Conservation (phyloP, 352 stramenopile species). For the Blastocystis sp. region DNA sequence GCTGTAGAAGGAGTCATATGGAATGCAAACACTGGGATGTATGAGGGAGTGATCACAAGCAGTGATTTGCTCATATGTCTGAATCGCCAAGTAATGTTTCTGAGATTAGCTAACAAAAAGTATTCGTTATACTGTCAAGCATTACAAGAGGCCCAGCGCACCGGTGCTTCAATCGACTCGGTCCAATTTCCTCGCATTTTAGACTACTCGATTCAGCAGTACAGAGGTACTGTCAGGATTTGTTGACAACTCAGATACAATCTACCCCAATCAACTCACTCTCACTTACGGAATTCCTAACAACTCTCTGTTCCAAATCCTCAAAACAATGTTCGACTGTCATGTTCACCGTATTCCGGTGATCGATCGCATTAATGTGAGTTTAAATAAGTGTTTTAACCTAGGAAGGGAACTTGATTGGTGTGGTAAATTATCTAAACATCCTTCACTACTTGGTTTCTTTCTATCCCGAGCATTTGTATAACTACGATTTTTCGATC, state of each 20-base stretch:
- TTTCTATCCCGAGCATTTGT: slow-evolving; percentile 14
- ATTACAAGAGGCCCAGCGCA: not conserved
- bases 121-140: slow-evolving; percentile 33
- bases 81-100: not conserved
- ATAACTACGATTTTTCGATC: slow-evolving; percentile 55
- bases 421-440: slow-evolving; percentile 47
- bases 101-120: not conserved
- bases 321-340: slow-evolving; percentile 55
- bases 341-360: slow-evolving; percentile 49
- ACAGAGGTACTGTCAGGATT: not conserved
- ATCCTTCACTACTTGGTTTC: slow-evolving; percentile 39
- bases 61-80: slow-evolving; percentile 54
- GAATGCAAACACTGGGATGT: slow-evolving; percentile 28
- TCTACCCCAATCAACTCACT: not conserved
- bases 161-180: not conserved
- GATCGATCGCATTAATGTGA: slow-evolving; percentile 22
- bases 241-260: not conserved
- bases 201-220: slow-evolving; percentile 25
- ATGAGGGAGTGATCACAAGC: slow-evolving; percentile 55
- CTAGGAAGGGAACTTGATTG: slow-evolving; percentile 51
- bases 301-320: slow-evolving; percentile 58
- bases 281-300: slow-evolving; percentile 48
- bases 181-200: slow-evolving; percentile 5
- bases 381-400: not conserved
- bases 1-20: slow-evolving; percentile 38